These are phyloP conservation scores for Balakata baccata DNA, from an alignment of 345 rosid species.

Conservation along the genomic window DNA sequence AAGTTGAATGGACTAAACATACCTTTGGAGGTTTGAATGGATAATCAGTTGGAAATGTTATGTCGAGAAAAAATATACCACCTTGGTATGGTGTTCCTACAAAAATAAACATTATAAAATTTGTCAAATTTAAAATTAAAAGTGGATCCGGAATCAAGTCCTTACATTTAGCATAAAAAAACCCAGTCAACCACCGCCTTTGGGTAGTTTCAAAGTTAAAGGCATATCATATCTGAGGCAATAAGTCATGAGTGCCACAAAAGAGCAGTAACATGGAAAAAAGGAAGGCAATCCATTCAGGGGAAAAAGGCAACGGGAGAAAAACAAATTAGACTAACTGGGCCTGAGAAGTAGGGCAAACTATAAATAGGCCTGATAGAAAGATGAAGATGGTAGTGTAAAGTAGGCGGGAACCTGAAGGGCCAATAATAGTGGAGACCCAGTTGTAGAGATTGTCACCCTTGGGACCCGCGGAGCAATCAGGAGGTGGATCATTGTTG, in stretches of 20 bases:
- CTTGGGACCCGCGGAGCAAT: slow-evolving; percentile 88
- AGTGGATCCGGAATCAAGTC: neutral
- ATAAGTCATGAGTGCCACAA: no score
- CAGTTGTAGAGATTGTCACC: slow-evolving; percentile 91
- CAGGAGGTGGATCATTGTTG: slow-evolving; percentile 65
- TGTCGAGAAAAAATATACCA: slow-evolving; percentile 80
- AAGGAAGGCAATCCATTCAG: no score
- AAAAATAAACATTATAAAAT: slow-evolving; percentile 7
- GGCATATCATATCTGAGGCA: no score
- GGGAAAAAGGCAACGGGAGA: no score
- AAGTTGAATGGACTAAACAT: neutral
- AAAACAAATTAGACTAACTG: no score
- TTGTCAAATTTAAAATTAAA: slow-evolving; percentile 4
- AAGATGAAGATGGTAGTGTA: neutral
- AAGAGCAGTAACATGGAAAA: no score
- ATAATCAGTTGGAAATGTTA: slow-evolving; percentile 72
- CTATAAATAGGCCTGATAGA: neutral
- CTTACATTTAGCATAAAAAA: no score
- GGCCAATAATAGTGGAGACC: slow-evolving; percentile 85
- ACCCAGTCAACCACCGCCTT: no score
- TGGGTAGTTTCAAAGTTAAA: no score
- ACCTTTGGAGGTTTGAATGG: slow-evolving; percentile 96
- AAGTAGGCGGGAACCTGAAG: slow-evolving; percentile 44
- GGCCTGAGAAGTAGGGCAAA: no score
- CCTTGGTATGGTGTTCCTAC: slow-evolving; percentile 88